Conservation (phyloP, 371 early-diverging fungal genomes). For the Mucor circinelloides region DNA sequence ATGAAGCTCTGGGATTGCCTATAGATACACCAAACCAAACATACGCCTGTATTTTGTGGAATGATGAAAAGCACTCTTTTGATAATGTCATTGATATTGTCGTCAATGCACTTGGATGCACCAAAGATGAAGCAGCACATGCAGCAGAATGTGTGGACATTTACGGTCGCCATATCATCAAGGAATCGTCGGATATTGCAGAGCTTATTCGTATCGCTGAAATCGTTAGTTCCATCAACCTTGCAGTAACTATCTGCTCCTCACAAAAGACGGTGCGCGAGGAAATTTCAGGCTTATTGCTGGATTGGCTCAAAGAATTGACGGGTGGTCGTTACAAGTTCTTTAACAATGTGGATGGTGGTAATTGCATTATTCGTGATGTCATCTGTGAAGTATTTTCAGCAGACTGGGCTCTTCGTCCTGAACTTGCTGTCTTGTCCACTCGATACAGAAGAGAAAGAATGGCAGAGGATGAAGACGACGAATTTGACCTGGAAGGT, state of each 20-base stretch:
- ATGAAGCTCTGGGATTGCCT: slow-evolving; percentile 48
- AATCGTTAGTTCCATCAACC: slow-evolving; percentile 65
- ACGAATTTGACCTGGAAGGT: slow-evolving; percentile 20
- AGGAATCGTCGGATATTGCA: slow-evolving; percentile 60
- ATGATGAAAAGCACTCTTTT: slow-evolving; percentile 95
- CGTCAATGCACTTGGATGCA: slow-evolving; percentile 61
- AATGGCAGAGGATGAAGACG: slow-evolving; percentile 30
- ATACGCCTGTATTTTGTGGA: slow-evolving; percentile 86
- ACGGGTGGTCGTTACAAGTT: slow-evolving; percentile 64
- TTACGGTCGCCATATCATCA: slow-evolving; percentile 82
- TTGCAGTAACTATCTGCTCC: slow-evolving; percentile 84
- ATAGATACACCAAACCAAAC: slow-evolving; percentile 13
- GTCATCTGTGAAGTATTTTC: slow-evolving; percentile 75
- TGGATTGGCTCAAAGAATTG: slow-evolving; percentile 81
- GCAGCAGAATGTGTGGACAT: slow-evolving; percentile 38
- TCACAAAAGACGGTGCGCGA: slow-evolving; percentile 84
- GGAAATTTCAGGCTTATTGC: slow-evolving; percentile 68
- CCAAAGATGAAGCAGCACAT: slow-evolving; percentile 29
- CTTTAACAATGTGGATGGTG: slow-evolving; percentile 47
- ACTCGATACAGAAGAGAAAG: slow-evolving; percentile 38
- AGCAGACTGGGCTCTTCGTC: slow-evolving; percentile 53
- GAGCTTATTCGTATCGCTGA: slow-evolving; percentile 69
- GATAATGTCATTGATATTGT: slow-evolving; percentile 86
- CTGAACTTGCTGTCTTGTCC: slow-evolving; percentile 40
- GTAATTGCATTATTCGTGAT: slow-evolving; percentile 57